phyloP scores from a whole-genome alignment of 1,139 yeast genomes.

The Yamadazyma mexicana region DNA sequence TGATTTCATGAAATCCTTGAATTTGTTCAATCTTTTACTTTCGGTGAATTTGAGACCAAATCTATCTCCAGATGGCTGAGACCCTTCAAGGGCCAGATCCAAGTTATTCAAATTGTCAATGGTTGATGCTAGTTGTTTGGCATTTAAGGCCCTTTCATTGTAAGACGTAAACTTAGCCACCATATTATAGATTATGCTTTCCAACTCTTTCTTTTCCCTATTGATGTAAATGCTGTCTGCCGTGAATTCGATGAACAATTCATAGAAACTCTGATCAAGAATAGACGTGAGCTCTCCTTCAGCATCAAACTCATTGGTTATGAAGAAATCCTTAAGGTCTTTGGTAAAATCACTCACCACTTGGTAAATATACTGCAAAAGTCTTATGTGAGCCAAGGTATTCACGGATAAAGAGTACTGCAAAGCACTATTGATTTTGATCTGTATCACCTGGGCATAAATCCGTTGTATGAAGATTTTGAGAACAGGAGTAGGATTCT shows the following conservation, averaged over 20 bases:
- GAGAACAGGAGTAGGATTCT: conserved; percentile 63
- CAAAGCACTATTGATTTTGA: conserved; percentile 62
- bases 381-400: conserved; percentile 74
- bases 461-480: conserved; percentile 72
- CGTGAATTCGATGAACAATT: conserved; percentile 70
- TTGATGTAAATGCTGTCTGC: conserved; percentile 70
- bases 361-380: conserved; percentile 65
- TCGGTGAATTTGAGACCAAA: conserved; percentile 37
- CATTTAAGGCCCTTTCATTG: conserved; percentile 52
- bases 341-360: conserved; percentile 64
- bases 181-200: conserved; percentile 53
- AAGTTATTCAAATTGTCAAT: conserved; percentile 37
- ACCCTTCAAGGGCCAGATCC: conserved; percentile 20
- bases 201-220: conserved; percentile 70
- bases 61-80: conserved; percentile 23
- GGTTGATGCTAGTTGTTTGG: conserved; percentile 46
- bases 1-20: conserved; percentile 41
- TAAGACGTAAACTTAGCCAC: conserved; percentile 52
- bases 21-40: conserved; percentile 40
- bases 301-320: conserved; percentile 45
- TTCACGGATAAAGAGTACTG: conserved; percentile 65
- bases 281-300: conserved; percentile 50
- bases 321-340: conserved; percentile 60
- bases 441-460: conserved; percentile 74
- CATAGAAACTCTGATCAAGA: conserved; percentile 71